phyloP scores from a whole-genome alignment of 2,329 filamentous ascomycete species.

The Venturia pyrina region DNA sequence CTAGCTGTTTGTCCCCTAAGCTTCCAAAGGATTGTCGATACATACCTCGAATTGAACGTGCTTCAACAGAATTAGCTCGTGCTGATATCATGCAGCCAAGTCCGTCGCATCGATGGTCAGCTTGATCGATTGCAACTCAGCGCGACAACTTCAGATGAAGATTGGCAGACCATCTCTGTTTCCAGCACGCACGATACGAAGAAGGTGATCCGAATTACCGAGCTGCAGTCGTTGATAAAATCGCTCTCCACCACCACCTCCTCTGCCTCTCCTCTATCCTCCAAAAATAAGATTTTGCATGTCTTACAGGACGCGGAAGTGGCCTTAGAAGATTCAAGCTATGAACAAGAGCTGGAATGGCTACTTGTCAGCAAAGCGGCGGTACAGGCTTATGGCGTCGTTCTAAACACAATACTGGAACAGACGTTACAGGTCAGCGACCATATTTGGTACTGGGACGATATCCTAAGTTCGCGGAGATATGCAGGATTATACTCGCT shows the following conservation, averaged over 20 bases:
- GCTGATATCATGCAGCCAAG: conserved; percentile 34
- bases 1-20: too few relatives aligned
- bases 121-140: conserved; percentile 47
- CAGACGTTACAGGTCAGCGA: conserved; percentile 76
- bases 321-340: conserved; percentile 31
- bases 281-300: conserved; percentile 4
- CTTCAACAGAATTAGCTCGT: not conserved
- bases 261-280: not conserved
- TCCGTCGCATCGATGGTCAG: conserved; percentile 47
- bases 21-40: too few relatives aligned
- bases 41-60: not conserved
- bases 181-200: conserved; percentile 11
- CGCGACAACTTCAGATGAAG: conserved; percentile 18
- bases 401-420: conserved; percentile 67
- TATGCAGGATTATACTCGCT: conserved; percentile 75
- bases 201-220: conserved; percentile 2
- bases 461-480: conserved; percentile 66
- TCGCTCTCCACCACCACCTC: conserved; percentile 11
- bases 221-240: conserved; percentile 15
- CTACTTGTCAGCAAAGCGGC: conserved; percentile 82
- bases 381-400: conserved; percentile 76
- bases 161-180: conserved; percentile 13
- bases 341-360: conserved; percentile 81
- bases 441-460: conserved; percentile 94
- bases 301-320: conserved; percentile 8